These are phyloP conservation scores for Erucastrum elatum DNA, from an alignment of 345 rosid species.

Conservation along the genomic window DNA sequence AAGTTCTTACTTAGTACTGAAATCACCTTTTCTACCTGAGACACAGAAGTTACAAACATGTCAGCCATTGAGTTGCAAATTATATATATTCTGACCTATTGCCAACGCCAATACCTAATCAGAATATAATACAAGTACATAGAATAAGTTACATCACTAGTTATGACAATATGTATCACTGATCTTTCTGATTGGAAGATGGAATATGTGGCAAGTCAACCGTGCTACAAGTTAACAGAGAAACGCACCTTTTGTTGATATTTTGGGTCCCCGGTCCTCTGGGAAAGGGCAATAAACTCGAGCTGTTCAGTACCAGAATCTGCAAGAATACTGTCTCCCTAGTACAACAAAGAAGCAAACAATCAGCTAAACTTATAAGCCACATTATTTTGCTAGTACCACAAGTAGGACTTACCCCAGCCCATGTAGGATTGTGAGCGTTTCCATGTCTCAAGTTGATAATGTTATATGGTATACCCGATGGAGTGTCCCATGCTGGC, in stretches of 20 bases:
- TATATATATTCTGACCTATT: not conserved
- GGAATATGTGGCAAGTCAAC: not conserved
- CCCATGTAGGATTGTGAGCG: constrained; percentile 84
- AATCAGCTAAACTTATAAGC: not conserved
- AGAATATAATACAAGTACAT: not conserved
- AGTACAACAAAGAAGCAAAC: not conserved
- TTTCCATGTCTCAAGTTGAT: constrained; percentile 81
- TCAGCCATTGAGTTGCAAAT: constrained; percentile 23
- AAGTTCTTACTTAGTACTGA: constrained; percentile 60
- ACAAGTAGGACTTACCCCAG: constrained; percentile 66
- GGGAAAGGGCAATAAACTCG: not conserved
- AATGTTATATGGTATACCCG: constrained; percentile 84
- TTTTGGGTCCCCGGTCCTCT: not conserved
- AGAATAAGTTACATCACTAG: not conserved
- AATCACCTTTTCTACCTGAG: constrained; percentile 86
- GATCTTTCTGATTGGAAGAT: not conserved
- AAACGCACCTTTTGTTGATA: constrained; percentile 8
- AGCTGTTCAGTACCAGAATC: not conserved
- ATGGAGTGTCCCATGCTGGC: constrained; percentile 85
- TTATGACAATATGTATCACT: not conserved
- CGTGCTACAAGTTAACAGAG: not conserved
- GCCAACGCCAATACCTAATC: not conserved
- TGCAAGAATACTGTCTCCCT: constrained; percentile 1
- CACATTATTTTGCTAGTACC: not conserved
- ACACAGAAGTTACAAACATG: constrained; percentile 26